Evolutionary conservation across 306 rosid genomes (phyloP).

Genomic region (Corylus avellana): DNA sequence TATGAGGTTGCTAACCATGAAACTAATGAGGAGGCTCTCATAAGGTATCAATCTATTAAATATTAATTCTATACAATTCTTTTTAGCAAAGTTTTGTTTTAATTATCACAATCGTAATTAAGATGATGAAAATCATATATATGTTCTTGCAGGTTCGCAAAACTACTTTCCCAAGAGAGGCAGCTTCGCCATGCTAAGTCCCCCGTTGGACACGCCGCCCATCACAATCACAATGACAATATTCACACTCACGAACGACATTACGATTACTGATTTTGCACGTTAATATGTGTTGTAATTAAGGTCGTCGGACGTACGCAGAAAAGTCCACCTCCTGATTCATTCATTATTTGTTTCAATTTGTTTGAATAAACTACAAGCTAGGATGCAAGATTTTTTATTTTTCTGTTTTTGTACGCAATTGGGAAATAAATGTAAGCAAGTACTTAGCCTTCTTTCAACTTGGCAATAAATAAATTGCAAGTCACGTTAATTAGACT

Average conservation of each 20-base stretch:
- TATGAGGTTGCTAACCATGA: constrained; percentile 28
- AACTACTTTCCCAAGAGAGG: constrained; percentile 51
- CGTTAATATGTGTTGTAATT: neutral
- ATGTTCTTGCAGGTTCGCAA: constrained; percentile 43
- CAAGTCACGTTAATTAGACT: no score
- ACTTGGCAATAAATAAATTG: no score
- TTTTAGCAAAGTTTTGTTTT: neutral
- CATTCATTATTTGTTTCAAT: neutral
- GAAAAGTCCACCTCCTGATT: neutral
- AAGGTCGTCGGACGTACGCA: no score
- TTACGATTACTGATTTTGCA: neutral
- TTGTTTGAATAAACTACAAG: neutral
- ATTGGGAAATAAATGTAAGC: no score
- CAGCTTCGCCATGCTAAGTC: constrained; percentile 33
- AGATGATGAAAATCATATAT: neutral
- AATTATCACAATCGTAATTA: neutral
- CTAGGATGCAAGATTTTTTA: no score
- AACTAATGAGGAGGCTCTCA: constrained; percentile 58
- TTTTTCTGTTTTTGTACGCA: no score
- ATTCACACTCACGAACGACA: neutral
- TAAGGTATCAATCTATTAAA: constrained; percentile 25
- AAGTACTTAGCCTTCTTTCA: no score
- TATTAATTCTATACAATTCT: neutral
- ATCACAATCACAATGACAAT: no score
- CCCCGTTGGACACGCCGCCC: constrained; percentile 22